Base-by-base conservation (phyloP, 192 early-diverging fungal species). In the Coemansia sp. region DNA sequence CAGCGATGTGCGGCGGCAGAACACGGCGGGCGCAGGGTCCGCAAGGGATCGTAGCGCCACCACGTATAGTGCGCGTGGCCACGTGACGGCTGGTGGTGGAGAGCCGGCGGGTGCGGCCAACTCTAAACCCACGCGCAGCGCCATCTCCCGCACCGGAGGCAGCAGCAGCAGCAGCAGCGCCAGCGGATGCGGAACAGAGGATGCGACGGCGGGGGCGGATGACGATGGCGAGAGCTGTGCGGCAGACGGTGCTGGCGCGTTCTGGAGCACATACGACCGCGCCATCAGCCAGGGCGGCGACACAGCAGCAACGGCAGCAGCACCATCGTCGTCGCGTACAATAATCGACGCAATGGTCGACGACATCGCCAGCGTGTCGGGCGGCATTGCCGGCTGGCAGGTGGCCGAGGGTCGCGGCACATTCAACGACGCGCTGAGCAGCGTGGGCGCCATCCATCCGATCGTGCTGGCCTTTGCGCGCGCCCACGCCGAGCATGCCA, bases 331-430 rank as follows among this genome's bases (percentile, higher is more conserved):
- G 0, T 10, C 56, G 14, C 70, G 78, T 16, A 70, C 40, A 7
- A 75, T 81, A 37, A 46, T 75, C 46, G 73, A 81, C 43, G 69
- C 78, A 12, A 75, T 81, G 78, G 67, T 81, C 0, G 78, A 81
- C 49, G 78, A 75, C 58, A 45, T 54, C 16, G 37, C 59, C 19
- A 59, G 49, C 37, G 7, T 62, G 11, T 45, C 61, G 32, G 54
- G 48, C 32, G 58, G 66, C 43, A 45, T 70, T 12, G 53, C 61
- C 48, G 78, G 78, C 13, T 81, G 78, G 78, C 66, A 57, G 20
- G 65, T 74, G 41, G 77, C 61, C 17, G 64, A 67, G n/a, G 67
- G 64, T n/a, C 50, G 55, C 32, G 73, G 78, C 61, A 74, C 68
- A 0, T 81, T 81, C 60, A 81, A 75, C 62, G 78, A 81, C 17